phyloP scores from a whole-genome alignment of 2,329 filamentous ascomycete genomes.

The Fusarium dlaminii region DNA sequence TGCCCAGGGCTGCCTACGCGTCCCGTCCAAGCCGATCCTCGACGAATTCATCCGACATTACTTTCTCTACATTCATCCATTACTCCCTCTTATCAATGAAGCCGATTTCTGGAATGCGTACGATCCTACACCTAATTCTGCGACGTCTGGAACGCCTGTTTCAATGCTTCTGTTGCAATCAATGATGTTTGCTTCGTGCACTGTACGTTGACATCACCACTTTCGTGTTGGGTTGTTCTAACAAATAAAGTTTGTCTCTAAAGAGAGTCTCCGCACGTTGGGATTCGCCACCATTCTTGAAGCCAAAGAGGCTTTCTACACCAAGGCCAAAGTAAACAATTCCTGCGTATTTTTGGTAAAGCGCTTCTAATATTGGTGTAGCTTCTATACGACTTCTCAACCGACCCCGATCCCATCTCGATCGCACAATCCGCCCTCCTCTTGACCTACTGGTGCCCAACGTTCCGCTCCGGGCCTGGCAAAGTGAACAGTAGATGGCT shows the following conservation, averaged over 20 bases:
- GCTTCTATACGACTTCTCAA: slow-evolving; percentile 33
- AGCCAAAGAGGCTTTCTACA: slow-evolving; percentile 34
- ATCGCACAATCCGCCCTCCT: slow-evolving; percentile 29
- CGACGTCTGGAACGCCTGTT: slow-evolving; percentile 6
- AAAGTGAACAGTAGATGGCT: slow-evolving; percentile 33
- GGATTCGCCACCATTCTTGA: slow-evolving; percentile 26
- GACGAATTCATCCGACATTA: slow-evolving; percentile 34
- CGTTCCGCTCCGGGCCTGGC: slow-evolving; percentile 17
- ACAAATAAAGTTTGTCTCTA: slow-evolving; percentile 20
- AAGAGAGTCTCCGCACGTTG: slow-evolving; percentile 17
- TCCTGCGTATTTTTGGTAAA: rapidly evolving
- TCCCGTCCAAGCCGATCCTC: slow-evolving; percentile 31
- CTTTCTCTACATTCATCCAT: slow-evolving; percentile 31
- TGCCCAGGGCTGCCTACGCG: slow-evolving; percentile 27
- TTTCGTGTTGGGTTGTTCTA: not conserved
- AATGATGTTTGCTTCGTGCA: slow-evolving; percentile 36
- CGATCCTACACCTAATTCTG: not conserved
- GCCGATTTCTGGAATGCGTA: slow-evolving; percentile 30
- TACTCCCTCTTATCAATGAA: slow-evolving; percentile 31
- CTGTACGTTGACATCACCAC: slow-evolving; percentile 8
- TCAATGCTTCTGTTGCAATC: slow-evolving; percentile 30
- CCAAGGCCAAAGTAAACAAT: slow-evolving; percentile 29
- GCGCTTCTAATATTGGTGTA: not conserved
- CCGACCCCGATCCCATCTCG: slow-evolving; percentile 30
- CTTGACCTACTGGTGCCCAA: slow-evolving; percentile 34